phyloP scores from a whole-genome alignment of 441 rosid species.

The Pelargonium myrrhifolium region DNA sequence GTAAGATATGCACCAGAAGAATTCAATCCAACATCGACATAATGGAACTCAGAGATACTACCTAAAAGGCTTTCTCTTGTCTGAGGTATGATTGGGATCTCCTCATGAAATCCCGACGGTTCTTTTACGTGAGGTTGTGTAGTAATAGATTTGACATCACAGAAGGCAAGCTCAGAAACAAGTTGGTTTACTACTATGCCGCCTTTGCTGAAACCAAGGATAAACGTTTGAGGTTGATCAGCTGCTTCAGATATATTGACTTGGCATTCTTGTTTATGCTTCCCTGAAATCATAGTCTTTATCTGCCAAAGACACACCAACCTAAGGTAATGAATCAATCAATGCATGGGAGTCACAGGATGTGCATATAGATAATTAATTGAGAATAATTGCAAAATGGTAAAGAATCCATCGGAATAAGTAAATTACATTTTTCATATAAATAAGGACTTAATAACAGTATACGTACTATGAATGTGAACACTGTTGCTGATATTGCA shows the following conservation, averaged over 20 bases:
- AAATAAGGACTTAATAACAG: not conserved
- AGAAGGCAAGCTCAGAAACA: conserved; percentile 49
- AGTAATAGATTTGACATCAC: conserved; percentile 21
- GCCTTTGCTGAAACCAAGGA: conserved; percentile 91
- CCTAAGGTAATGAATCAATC: not conserved
- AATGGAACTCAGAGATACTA: conserved; percentile 65
- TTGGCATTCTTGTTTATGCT: conserved; percentile 11
- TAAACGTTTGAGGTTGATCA: conserved; percentile 38
- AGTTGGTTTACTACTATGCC: conserved; percentile 85
- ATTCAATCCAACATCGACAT: conserved; percentile 75
- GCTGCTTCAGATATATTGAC: conserved; percentile 13
- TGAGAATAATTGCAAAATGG: not conserved
- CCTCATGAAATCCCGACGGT: conserved; percentile 16
- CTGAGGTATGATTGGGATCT: conserved; percentile 37
- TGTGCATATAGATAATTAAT: not conserved
- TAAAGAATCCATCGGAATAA: not conserved
- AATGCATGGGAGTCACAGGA: no score
- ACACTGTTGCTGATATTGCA: no score
- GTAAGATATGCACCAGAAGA: conserved; percentile 65
- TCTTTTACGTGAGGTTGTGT: conserved; percentile 16
- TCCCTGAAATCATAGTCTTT: conserved; percentile 27
- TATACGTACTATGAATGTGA: no score
- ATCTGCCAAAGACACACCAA: conserved; percentile 34
- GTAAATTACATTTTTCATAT: not conserved
- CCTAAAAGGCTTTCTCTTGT: conserved; percentile 42